Percentiles rank a stretch among this genome's conserved stretches.
These are phyloP conservation scores for Pseudogymnoascus sp. DNA, from an alignment of 2,329 filamentous ascomycete genomes.

Conservation along the genomic window DNA sequence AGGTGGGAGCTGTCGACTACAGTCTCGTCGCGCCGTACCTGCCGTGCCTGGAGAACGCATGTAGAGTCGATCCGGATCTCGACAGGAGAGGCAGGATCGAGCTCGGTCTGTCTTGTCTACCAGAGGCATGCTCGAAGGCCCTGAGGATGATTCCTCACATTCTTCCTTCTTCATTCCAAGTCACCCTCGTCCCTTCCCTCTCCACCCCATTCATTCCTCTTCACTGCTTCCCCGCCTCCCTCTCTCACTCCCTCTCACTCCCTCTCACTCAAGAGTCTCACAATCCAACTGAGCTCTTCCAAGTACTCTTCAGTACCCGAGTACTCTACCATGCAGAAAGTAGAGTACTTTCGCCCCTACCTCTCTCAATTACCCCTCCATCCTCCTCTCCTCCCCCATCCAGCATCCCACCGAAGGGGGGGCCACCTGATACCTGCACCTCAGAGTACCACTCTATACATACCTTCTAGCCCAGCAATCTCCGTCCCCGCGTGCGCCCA, in stretches of 20 bases:
- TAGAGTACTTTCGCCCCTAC: background rate
- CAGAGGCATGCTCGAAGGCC: background rate
- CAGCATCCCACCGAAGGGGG: background rate
- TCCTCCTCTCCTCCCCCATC: slow-evolving; percentile 2
- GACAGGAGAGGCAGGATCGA: slow-evolving; percentile 6
- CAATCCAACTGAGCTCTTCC: background rate
- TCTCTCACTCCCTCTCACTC: background rate
- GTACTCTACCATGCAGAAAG: background rate
- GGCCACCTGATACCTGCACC: slow-evolving; percentile 1
- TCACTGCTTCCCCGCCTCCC: background rate
- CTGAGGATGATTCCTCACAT: background rate
- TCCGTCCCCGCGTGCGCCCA: slow-evolving; percentile 3
- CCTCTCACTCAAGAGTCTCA: background rate
- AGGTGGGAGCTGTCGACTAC: background rate
- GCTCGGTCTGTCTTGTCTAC: background rate
- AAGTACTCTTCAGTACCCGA: background rate
- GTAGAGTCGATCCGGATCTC: slow-evolving; percentile 3
- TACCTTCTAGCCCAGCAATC: background rate
- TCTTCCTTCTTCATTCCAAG: background rate
- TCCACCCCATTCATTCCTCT: background rate
- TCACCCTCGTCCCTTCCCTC: background rate
- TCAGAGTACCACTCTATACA: background rate
- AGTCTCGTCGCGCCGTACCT: background rate
- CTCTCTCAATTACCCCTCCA: background rate
- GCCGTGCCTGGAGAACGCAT: slow-evolving; percentile 1